Conservation (phyloP, 352 stramenopile species). For the Phytophthora lateralis region DNA sequence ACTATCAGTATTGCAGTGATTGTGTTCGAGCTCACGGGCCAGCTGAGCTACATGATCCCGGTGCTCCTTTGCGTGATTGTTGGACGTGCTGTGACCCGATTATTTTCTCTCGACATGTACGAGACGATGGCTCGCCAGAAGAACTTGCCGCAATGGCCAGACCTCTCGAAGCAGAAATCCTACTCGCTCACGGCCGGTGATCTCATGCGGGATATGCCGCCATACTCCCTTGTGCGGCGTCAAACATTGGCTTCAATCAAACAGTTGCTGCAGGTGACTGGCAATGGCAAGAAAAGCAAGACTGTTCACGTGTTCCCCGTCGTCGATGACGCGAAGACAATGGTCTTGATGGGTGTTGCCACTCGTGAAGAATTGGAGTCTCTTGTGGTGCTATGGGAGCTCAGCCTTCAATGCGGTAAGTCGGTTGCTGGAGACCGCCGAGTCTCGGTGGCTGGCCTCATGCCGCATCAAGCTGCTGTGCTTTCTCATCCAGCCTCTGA, state of each 20-base stretch:
- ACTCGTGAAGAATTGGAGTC: slow-evolving; percentile 70
- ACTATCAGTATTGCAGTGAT: slow-evolving; percentile 86
- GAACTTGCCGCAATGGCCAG: slow-evolving; percentile 81
- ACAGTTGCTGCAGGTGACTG: slow-evolving; percentile 44
- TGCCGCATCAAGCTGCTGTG: slow-evolving; percentile 29
- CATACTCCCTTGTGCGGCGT: slow-evolving; percentile 51
- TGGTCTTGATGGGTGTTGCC: slow-evolving; percentile 69
- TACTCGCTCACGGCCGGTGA: slow-evolving; percentile 74
- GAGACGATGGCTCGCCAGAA: slow-evolving; percentile 84
- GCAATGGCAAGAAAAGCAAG: slow-evolving; percentile 32
- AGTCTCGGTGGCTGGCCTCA: slow-evolving; percentile 34
- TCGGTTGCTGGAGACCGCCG: neutral
- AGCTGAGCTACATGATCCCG: slow-evolving; percentile 91
- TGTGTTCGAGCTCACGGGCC: slow-evolving; percentile 87
- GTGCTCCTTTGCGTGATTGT: slow-evolving; percentile 84
- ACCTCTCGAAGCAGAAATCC: slow-evolving; percentile 77
- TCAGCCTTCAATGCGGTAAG: slow-evolving; percentile 38
- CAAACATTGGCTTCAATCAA: slow-evolving; percentile 62
- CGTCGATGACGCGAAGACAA: slow-evolving; percentile 61
- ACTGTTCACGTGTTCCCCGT: slow-evolving; percentile 64
- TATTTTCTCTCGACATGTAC: slow-evolving; percentile 86
- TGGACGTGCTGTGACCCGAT: slow-evolving; percentile 61
- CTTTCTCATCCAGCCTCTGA: slow-evolving; percentile 46
- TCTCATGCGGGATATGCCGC: slow-evolving; percentile 63
- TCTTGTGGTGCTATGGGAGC: slow-evolving; percentile 62